Conservation (phyloP, 768 basidiomycete species). For the Cubamyces sp. region DNA sequence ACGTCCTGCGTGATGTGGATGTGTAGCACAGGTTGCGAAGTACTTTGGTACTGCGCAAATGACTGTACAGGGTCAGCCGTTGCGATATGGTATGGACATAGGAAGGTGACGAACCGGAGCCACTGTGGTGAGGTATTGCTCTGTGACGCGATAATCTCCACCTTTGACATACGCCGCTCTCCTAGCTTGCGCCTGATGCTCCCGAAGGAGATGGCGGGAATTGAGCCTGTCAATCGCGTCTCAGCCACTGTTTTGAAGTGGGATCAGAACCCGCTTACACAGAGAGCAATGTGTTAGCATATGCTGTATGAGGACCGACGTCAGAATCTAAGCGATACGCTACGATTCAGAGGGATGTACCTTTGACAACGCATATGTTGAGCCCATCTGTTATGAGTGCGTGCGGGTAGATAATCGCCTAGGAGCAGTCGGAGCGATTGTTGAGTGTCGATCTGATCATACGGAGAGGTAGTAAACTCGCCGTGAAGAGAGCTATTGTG, state of each 20-base stretch:
- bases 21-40: background rate
- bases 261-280: background rate
- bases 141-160: too few species aligned
- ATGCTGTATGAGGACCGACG: background rate
- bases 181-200: background rate
- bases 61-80: background rate
- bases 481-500: constrained; percentile 2
- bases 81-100: too few species aligned
- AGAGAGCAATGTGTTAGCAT: constrained; percentile 1
- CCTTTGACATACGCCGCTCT: too few species aligned
- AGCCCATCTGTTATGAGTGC: constrained; percentile 3
- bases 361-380: constrained; percentile 5
- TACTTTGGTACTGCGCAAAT: background rate
- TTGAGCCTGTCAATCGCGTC: background rate
- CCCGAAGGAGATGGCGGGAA: background rate
- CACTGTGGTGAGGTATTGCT: too few species aligned
- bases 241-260: too few species aligned
- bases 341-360: background rate
- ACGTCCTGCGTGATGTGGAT: constrained; percentile 6
- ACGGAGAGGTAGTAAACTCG: background rate
- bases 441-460: background rate
- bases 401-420: constrained; percentile 6
- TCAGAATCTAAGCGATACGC: too few species aligned
- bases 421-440: background rate
- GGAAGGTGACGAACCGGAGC: too few species aligned